Percentiles rank a stretch among this genome's conserved stretches.
Evolutionary conservation across 2,329 filamentous ascomycete genomes (phyloP).

Genomic region (Chaetothyriales sp.): DNA sequence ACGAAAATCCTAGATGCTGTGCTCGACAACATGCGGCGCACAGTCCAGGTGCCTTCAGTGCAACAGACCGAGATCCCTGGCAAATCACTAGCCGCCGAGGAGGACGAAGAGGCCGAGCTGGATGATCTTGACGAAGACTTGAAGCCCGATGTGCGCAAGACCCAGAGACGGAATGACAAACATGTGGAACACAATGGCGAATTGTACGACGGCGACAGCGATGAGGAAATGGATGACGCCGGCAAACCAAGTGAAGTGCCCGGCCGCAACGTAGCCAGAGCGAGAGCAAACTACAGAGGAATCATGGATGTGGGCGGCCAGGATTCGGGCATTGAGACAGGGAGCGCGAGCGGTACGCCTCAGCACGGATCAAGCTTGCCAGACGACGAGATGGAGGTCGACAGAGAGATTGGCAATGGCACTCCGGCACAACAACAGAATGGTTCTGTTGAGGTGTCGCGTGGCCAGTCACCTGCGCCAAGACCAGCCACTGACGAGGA

Average conservation of each 20-base stretch:
- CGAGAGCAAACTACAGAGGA: conserved; percentile 51
- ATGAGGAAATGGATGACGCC: conserved; percentile 50
- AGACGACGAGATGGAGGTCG: conserved; percentile 31
- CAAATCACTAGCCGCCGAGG: conserved; percentile 42
- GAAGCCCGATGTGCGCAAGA: conserved; percentile 69
- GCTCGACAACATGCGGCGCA: conserved; percentile 51
- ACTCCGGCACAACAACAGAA: conserved; percentile 7
- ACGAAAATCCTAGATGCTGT: conserved; percentile 53
- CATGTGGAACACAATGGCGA: conserved; percentile 62
- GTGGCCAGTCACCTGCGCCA: conserved; percentile 5
- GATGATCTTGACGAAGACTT: conserved; percentile 69
- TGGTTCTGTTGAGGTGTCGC: conserved; percentile 9
- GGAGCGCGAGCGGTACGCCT: conserved; percentile 35
- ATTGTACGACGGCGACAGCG: conserved; percentile 76
- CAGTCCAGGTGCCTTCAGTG: conserved; percentile 46
- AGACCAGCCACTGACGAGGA: conserved; percentile 9
- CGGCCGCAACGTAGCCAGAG: conserved; percentile 55
- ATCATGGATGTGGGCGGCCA: conserved; percentile 41
- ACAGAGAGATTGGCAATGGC: conserved; percentile 9
- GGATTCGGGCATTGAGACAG: conserved; percentile 35
- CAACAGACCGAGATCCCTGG: conserved; percentile 50
- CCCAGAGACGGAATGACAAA: conserved; percentile 69
- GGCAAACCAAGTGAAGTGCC: conserved; percentile 76
- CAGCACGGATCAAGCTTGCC: conserved; percentile 27
- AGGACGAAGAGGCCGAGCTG: conserved; percentile 49